Evolutionary conservation across 1,139 yeast species (phyloP).

Genomic region (Candida glucosophila): DNA sequence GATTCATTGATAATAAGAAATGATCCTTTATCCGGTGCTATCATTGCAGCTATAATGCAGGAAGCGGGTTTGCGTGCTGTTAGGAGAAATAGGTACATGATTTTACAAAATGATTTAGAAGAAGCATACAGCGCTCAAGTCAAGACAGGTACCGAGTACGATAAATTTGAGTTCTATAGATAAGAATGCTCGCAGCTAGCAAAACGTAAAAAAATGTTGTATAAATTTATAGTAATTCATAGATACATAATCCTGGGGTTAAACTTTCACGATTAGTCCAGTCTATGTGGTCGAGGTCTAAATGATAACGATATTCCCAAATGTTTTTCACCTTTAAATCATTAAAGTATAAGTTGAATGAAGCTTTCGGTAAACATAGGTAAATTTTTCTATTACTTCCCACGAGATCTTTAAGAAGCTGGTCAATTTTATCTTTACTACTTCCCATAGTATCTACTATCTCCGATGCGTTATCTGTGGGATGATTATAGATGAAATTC

Average conservation of each 20-base stretch:
- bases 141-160: constrained; percentile 90
- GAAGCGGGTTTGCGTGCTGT: constrained; percentile 99
- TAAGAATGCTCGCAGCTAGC: constrained; percentile 17
- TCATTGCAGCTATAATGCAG: constrained; percentile 98
- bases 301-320: constrained; percentile 43
- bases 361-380: constrained; percentile 42
- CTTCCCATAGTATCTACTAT: constrained; percentile 55
- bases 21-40: constrained; percentile 95
- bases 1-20: constrained; percentile 92
- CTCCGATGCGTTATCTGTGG: constrained; percentile 5
- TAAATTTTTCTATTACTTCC: constrained; percentile 8
- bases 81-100: constrained; percentile 94
- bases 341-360: constrained; percentile 22
- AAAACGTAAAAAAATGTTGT: too few species aligned
- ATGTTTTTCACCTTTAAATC: constrained; percentile 13
- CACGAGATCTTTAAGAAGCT: constrained; percentile 7
- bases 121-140: constrained; percentile 97
- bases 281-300: constrained; percentile 67
- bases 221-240: constrained; percentile 27
- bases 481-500: background rate
- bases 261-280: constrained; percentile 33
- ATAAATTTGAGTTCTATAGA: constrained; percentile 95
- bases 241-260: constrained; percentile 53
- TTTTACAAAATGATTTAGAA: constrained; percentile 89
- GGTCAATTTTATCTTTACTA: constrained; percentile 16